Percentiles rank a stretch among this genome's conserved stretches.
phyloP scores from a whole-genome alignment of 805 yeast species.

The Candida broadrunensis region DNA sequence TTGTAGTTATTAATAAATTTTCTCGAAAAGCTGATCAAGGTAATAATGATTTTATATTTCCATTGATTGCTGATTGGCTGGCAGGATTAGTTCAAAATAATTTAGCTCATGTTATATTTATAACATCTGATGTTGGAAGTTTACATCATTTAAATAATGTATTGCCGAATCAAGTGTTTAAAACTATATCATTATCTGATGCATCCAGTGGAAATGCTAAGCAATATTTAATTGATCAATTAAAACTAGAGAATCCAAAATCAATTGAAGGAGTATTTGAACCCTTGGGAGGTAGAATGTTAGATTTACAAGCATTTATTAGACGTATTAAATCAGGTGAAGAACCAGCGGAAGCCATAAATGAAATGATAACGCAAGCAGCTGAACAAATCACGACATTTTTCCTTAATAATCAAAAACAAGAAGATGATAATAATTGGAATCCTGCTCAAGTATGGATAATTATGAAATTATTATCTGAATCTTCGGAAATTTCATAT shows the following conservation, averaged over 20 bases:
- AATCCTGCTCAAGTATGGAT: slow-evolving; percentile 86
- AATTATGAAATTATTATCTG: slow-evolving; percentile 62
- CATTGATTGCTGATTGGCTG: slow-evolving; percentile 86
- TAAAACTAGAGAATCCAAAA: slow-evolving; percentile 23
- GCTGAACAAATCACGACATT: slow-evolving; percentile 86
- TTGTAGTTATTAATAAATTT: slow-evolving; percentile 77
- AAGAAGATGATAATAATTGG: slow-evolving; percentile 45
- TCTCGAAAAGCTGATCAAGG: slow-evolving; percentile 48
- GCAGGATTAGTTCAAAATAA: slow-evolving; percentile 71
- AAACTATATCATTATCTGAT: slow-evolving; percentile 70
- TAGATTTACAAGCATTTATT: slow-evolving; percentile 86
- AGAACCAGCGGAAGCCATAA: slow-evolving; percentile 67
- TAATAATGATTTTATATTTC: slow-evolving; percentile 62
- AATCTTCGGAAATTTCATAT: slow-evolving; percentile 43
- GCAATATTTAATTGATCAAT: slow-evolving; percentile 61
- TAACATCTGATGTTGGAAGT: slow-evolving; percentile 83
- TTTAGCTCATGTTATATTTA: slow-evolving; percentile 83
- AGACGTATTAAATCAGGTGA: slow-evolving; percentile 90
- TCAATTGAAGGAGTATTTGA: slow-evolving; percentile 46
- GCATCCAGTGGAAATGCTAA: slow-evolving; percentile 72
- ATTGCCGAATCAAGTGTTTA: slow-evolving; percentile 85
- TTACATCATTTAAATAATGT: slow-evolving; percentile 65
- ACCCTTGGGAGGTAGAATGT: slow-evolving; percentile 93
- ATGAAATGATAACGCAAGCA: slow-evolving; percentile 79
- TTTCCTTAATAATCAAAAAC: slow-evolving; percentile 42